These are phyloP conservation scores for Mycena maculata DNA, from an alignment of 768 basidiomycete species.

Conservation along the genomic window DNA sequence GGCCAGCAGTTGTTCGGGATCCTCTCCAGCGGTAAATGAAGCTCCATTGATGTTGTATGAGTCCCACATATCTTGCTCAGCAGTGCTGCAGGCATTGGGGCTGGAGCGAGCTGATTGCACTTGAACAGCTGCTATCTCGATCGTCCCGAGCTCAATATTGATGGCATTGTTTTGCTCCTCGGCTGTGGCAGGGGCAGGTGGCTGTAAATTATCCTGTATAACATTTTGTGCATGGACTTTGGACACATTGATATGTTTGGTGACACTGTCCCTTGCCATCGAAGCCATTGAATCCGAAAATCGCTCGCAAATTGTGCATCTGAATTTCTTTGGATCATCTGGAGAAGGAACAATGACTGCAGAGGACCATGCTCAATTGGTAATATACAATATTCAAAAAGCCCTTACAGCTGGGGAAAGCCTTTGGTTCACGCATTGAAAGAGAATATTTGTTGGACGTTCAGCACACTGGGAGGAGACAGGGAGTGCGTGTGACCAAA, in stretches of 20 bases:
- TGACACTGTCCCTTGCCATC: background rate
- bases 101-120: background rate
- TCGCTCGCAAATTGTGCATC: slow-evolving; percentile 1
- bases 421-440: too few species aligned
- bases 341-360: background rate
- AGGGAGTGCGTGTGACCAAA: too few species aligned
- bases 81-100: background rate
- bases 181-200: background rate
- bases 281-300: background rate
- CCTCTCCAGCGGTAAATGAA: background rate
- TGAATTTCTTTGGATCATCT: background rate
- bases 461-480: too few species aligned
- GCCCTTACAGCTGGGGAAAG: background rate
- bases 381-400: background rate
- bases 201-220: background rate
- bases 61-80: slow-evolving; percentile 1
- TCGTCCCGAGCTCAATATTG: background rate
- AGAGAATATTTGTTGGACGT: too few species aligned
- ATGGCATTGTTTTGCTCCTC: background rate
- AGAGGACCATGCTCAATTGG: background rate
- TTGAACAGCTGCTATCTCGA: background rate
- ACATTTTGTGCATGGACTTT: background rate
- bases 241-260: background rate
- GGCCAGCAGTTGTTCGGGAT: background rate
- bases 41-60: background rate